Evolutionary conservation across 805 yeast genomes (phyloP), one percentile per base, ranked within the genome.

Genomic region (Sporopachydermia quercuum): DNA sequence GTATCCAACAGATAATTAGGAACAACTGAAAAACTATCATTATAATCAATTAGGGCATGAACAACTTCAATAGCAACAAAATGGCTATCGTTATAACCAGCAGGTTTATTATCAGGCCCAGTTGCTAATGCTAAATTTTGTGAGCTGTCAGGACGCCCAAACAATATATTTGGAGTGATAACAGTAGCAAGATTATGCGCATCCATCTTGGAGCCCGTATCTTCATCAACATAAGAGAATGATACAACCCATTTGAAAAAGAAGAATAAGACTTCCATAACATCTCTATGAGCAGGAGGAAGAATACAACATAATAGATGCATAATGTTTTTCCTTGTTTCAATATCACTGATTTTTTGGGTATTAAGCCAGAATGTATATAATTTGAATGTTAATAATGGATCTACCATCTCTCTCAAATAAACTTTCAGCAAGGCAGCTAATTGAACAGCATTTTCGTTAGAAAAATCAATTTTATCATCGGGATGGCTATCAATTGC

Each of bases 241-340:
- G 97, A 83, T 0, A 97, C 85, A 2, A 87, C 89, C 97, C 97
- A 91, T 57, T 78, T 78, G 53, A 91, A 72, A 56, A 91, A 91
- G 43, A 78, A 76, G 19, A 87, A 65, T 35, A 91, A 61, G 2
- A 87, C 95, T 54, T 91, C 97, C 30, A 87, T 65, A 37, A 85
- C 66, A 55, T 86, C 94, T 42, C 98, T 70, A 53, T 87, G 80
- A 15, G 74, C 67, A 44, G 77, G 66, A 2, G 96, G 97, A 23
- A 91, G 63, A 67, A 87, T 63, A 39, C 91, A 74, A 52, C 84
- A 81, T 3, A 74, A 71, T 45, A 76, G 62, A 47, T 69, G 82
- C 41, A 76, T 62, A 14, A 79, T 63, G 33, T 79, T 57, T 43
- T 70, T 72, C 40, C 72, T 66, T 34, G 62, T 50, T 4, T 58